Base-by-base conservation (phyloP, 2,329 filamentous ascomycete species). In the Pleoardoris graminearum region DNA sequence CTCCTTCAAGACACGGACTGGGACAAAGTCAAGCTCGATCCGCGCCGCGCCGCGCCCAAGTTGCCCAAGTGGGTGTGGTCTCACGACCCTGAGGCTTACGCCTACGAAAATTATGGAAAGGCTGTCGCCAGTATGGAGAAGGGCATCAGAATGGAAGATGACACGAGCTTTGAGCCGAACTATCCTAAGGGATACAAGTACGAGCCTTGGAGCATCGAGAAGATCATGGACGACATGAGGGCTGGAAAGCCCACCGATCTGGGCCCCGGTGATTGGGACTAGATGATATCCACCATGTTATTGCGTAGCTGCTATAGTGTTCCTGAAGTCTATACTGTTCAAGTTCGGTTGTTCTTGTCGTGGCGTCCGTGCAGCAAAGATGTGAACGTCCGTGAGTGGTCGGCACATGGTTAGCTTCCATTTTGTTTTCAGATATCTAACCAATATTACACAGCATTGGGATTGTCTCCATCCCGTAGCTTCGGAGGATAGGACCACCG, bases 1-100 rank as follows among this genome's bases (percentile, higher is more conserved):
- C 71, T 78, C 7, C 70, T 79, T 1, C 76, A 79, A 61, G 73
- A 77, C 50, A 79, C 77, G 10, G 75, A 79, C 59, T 79, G 77
- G 77, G 70, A 75, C 51, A 78, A 78, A 54, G 76, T 79, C 51
- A 75, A 77, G 61, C 64, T 77, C 1, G 73, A 78, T 55, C 76
- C 76, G 0, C 70, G 74, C 33, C 67, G 72, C 7, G 76, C 75
- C 12, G 73, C 75, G 16, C 75, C 76, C 30, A 76, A 77, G 59
- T 70, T 75, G 2, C 77, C 77, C 3, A 75, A 74, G 54, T 79
- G 77, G 77, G 73, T 79, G 3, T 78, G 72, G 71, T 65, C 60
- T 27, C 76, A 78, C 55, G 76, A 79, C 52, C 76, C 76, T 1
- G 76, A 79, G 57, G 65, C 68, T 3, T 77, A 79, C 51, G 75